Evolutionary conservation across 371 early-diverging fungal genomes (phyloP), one percentile per base, ranked within the genome.

Genomic region (Encephalitozoon cuniculi): DNA sequence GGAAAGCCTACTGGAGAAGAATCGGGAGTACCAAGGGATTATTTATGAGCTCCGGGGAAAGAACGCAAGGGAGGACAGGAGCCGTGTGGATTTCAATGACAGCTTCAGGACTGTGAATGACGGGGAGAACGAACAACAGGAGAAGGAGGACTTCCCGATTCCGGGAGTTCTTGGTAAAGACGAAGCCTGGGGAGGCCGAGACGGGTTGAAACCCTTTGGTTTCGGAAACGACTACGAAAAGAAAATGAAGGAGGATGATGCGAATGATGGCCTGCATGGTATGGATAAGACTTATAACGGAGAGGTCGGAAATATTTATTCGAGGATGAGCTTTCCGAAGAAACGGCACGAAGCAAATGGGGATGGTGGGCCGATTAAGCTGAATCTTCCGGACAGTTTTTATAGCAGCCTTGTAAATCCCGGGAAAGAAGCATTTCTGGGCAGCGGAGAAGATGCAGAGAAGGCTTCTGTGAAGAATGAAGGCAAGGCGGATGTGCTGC

Each of bases 21-120:
- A 75, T 68, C 25, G 64, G 44, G 55, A 76, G 55, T 74, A 68
- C 55, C 70, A 74, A 49, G 63, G 65, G 4, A 52, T 68, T 9
- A 54, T 76, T 4, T 40, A 69, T 51, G 74, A 77, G 11, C 37
- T 68, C 12, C 28, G 66, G 39, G 39, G 37, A 34, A 23, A 37
- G 4, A 41, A 53, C 21, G 4, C 3, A 18, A 21, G 32, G 37
- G 43, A 43, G 21, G 39, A 49, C 7, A 64, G 12, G n/a, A 32
- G 40, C 53, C 12, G 44, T 21, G 46, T 26, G n/a, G 52, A 43
- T 21, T 37, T 49, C 21, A 69, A 70, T 51, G 64, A 64, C 6
- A 72, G 73, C 49, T 64, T 64, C 39, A 72, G 49, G 40, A 64
- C 64, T n/a, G 64, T 63, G 34, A 49, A 72, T 34, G 73, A 64